phyloP scores from a whole-genome alignment of 2,329 filamentous ascomycete species.

The Ceratocystis albifundus region DNA sequence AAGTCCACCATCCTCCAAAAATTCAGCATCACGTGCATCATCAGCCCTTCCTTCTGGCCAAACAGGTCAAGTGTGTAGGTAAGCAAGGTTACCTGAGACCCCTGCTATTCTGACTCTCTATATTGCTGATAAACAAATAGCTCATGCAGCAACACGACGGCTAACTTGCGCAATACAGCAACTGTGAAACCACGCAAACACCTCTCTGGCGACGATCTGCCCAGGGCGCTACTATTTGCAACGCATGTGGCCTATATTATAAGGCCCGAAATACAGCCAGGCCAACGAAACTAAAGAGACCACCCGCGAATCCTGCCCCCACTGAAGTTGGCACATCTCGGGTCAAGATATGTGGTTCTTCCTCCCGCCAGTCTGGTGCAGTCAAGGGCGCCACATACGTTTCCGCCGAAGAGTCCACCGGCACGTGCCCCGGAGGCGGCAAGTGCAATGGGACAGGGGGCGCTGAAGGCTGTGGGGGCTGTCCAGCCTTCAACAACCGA shows the following conservation, averaged over 20 bases:
- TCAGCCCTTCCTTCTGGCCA: constrained; percentile 18
- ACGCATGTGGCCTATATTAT: constrained; percentile 88
- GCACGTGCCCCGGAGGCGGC: constrained; percentile 91
- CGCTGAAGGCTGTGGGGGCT: constrained; percentile 87
- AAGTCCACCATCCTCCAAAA: constrained; percentile 16
- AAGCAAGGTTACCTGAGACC: constrained; percentile 27
- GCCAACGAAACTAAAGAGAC: constrained; percentile 80
- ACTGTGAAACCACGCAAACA: constrained; percentile 87
- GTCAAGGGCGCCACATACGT: constrained; percentile 57
- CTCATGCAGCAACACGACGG: constrained; percentile 23
- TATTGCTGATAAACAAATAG: constrained; percentile 24
- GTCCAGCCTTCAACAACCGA: constrained; percentile 93
- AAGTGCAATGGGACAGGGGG: constrained; percentile 94
- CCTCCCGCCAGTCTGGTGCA: constrained; percentile 34
- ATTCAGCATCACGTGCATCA: neutral
- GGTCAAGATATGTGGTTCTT: constrained; percentile 29
- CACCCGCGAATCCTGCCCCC: constrained; percentile 39
- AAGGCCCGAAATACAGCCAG: constrained; percentile 87
- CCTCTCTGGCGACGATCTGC: constrained; percentile 91
- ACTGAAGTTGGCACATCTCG: constrained; percentile 35
- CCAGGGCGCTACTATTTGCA: constrained; percentile 89
- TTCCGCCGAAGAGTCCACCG: constrained; percentile 59
- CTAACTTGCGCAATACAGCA: constrained; percentile 43
- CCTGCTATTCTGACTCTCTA: neutral
- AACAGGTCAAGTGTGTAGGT: constrained; percentile 61